A percentile compares a stretch with the other conserved stretches of the same genome.
These are phyloP conservation scores for Triangularia setosa DNA, from an alignment of 2,329 filamentous ascomycete species.

Conservation along the genomic window DNA sequence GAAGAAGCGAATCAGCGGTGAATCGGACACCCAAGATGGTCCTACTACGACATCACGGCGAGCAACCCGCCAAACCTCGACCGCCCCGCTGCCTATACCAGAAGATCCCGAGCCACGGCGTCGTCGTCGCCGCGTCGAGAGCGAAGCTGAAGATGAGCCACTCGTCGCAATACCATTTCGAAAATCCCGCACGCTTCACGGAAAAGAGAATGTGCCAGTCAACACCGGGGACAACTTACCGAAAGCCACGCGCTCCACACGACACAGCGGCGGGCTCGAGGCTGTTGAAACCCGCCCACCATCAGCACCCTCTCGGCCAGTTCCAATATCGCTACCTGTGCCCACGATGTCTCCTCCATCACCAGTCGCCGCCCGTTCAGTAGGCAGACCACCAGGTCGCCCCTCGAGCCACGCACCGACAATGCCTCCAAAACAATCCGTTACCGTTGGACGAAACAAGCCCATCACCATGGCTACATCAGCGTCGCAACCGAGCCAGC, in stretches of 20 bases:
- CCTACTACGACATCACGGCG: constrained; percentile 26
- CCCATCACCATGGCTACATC: constrained; percentile 26
- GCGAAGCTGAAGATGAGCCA: constrained; percentile 8
- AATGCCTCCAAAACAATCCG: constrained; percentile 17
- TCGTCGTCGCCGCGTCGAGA: constrained; percentile 22
- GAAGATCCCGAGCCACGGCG: constrained; percentile 28
- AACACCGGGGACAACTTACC: neutral
- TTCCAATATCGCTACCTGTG: neutral
- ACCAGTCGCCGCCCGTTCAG: neutral
- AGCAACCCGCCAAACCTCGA: constrained; percentile 34
- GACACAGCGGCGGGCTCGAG: constrained; percentile 16
- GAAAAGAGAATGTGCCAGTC: constrained; percentile 26
- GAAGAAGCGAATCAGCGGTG: neutral
- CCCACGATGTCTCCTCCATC: neutral
- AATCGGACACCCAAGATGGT: neutral
- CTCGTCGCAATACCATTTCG: neutral
- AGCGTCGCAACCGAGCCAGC: constrained; percentile 3
- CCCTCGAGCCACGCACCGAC: neutral
- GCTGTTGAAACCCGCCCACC: neutral
- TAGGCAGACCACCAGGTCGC: neutral
- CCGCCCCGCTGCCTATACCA: constrained; percentile 31
- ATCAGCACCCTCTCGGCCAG: neutral
- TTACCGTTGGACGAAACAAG: constrained; percentile 24
- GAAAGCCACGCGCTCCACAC: constrained; percentile 20
- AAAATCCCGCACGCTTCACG: neutral